Evolutionary conservation across 495 filamentous ascomycete species (phyloP), one percentile per base, ranked within the genome.

Genomic region (Penicillium salamii): DNA sequence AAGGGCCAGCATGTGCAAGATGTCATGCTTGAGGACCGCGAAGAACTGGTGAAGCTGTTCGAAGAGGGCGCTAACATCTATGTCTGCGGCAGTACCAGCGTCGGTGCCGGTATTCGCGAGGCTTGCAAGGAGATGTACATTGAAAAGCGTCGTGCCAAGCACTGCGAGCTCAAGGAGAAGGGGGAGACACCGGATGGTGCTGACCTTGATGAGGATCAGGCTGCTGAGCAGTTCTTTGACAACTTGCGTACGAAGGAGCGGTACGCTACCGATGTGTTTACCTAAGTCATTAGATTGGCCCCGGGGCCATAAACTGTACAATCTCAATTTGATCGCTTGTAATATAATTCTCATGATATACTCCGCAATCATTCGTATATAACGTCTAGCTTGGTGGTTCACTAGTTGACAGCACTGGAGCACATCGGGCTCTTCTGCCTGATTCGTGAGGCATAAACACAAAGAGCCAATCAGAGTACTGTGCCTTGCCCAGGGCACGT

Each of bases 231-330:
- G 79, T 86, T 83, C 64, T 74, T 69, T 34, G 66, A 82, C 46
- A 61, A 62, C 9, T 50, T 86, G 48, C 69, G 76, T 61, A 80
- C 64, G 14, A 61, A 85, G 54, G 77, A 78, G 60, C 60, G 85
- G 53, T 88, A 82, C 74, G 82, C 82, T 23, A 83, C 76, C 13
- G 85, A 88, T 71, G 82, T 87, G 33, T 89, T 88, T 72, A 63
- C 68, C 23, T 71, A 50, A 19, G 5, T 42, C 28, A 36, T 17
- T 23, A 13, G 18, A 23, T 7, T 49, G 33, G 18, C 31, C 3
- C 11, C n/a, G n/a, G n/a, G n/a, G n/a, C n/a, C n/a, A n/a, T n/a
- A n/a, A n/a, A n/a, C n/a, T n/a, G n/a, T n/a, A n/a, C n/a, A n/a
- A 2, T 32, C 18, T 34, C 29, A 4, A 15, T 17, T 23, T 6